Base-by-base conservation (phyloP, 108 stramenopile genomes). In the Fragilaria crotonensis region DNA sequence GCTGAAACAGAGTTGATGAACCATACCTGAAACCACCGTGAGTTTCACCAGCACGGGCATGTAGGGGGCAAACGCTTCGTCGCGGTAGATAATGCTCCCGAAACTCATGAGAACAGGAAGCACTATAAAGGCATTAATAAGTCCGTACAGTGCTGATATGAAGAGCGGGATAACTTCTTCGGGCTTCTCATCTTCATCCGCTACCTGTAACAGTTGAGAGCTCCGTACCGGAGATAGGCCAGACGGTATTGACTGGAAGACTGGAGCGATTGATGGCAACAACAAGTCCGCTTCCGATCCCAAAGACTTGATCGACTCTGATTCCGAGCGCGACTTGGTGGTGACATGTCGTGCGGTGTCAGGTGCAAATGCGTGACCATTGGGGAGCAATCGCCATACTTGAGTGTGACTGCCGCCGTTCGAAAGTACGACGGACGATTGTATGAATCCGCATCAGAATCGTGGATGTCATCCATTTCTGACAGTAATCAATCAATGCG, bases 1-100 rank as follows among this genome's bases (percentile, higher is more conserved):
- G 11, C 85, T 84, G 72, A 98, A 98, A 29, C 82, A 82, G 2
- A 93, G 31, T 78, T 98, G 97, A 67, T 98, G 97, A 41, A 98
- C 76, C 46, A 91, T 79, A 26, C 86, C 89, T 45, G 81, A 85
- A 2, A 90, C 64, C 9, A 90, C 54, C 3, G 89, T 90, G 17
- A 94, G 68, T 62, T 94, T 86, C 45, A 94, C 79, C 33, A 94
- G 46, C 18, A 72, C 70, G 0, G 89, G 85, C n/a, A 84, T 77
- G 62, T 90, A 89, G 0, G 87, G 85, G 27, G 66, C 59, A 67
- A 88, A 94, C 47, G 73, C 75, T 3, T 80, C 72, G 60, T 94
- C 82, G 25, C 81, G 84, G 54, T 90, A 94, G 30, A 94, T 94
- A 63, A 94, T 94, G 30, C 75, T 80, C 52, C 84, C 87, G 66